phyloP scores from a whole-genome alignment of 352 stramenopile species.

The Phytopythium vexans region DNA sequence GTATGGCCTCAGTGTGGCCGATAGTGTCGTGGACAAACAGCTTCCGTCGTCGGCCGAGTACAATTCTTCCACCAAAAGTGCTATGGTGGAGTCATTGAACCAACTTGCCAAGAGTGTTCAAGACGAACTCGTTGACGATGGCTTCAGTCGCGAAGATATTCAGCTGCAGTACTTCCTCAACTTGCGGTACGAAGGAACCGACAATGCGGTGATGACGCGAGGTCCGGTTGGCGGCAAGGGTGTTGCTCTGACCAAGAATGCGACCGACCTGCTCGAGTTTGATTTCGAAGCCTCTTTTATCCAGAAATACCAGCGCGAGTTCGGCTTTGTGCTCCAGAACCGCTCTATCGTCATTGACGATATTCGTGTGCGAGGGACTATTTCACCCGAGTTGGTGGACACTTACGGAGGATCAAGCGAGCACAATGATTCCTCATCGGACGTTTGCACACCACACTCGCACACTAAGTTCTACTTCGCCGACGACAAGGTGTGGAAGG shows the following conservation, averaged over 20 bases:
- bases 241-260: slow-evolving; percentile 18
- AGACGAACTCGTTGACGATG: slow-evolving; percentile 69
- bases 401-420: neutral
- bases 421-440: slow-evolving; percentile 2
- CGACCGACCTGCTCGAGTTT: slow-evolving; percentile 51
- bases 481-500: slow-evolving; percentile 66
- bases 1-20: slow-evolving; percentile 95
- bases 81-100: slow-evolving; percentile 41
- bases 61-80: slow-evolving; percentile 39
- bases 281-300: slow-evolving; percentile 89
- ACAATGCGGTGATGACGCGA: slow-evolving; percentile 97
- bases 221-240: slow-evolving; percentile 50
- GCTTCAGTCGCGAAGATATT: slow-evolving; percentile 89
- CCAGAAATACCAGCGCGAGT: slow-evolving; percentile 95
- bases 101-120: slow-evolving; percentile 57
- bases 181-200: slow-evolving; percentile 97
- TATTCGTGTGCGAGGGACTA: slow-evolving; percentile 95
- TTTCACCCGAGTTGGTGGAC: slow-evolving; percentile 71
- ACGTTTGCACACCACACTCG: slow-evolving; percentile 45
- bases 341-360: slow-evolving; percentile 96
- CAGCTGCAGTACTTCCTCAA: slow-evolving; percentile 96
- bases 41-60: slow-evolving; percentile 83
- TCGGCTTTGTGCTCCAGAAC: slow-evolving; percentile 96
- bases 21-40: slow-evolving; percentile 97
- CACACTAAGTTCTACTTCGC: slow-evolving; percentile 80